Percentiles rank a stretch among this genome's conserved stretches.
phyloP scores from a whole-genome alignment of 1,284 basidiomycete genomes.

The Marasmius fiardii region DNA sequence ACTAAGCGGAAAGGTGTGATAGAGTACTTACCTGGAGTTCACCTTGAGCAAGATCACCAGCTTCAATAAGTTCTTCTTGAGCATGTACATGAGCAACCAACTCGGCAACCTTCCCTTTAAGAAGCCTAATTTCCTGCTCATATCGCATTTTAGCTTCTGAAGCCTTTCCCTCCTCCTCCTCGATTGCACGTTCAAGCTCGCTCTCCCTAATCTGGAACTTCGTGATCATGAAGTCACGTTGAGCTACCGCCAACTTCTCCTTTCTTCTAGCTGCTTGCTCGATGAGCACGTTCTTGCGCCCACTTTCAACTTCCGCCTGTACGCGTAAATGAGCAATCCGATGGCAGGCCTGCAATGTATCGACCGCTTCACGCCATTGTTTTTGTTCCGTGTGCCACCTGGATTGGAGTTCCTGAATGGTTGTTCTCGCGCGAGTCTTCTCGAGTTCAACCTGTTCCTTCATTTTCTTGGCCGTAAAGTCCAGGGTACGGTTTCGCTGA shows the following conservation, averaged over 20 bases:
- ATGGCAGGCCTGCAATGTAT: conserved; percentile 58
- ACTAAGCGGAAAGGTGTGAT: conserved; percentile 2
- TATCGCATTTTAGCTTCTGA: conserved; percentile 15
- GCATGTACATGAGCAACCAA: conserved; percentile 35
- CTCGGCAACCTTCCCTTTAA: conserved; percentile 18
- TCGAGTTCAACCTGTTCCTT: conserved; percentile 42
- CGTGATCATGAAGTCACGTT: conserved; percentile 61
- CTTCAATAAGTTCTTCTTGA: conserved; percentile 32
- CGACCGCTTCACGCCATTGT: conserved; percentile 59
- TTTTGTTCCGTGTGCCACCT: conserved; percentile 50
- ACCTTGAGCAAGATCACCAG: conserved; percentile 37
- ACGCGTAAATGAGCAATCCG: conserved; percentile 59
- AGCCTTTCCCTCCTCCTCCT: conserved; percentile 38
- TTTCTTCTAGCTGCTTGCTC: conserved; percentile 48
- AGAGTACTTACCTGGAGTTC: conserved; percentile 37
- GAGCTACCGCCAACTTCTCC: conserved; percentile 53
- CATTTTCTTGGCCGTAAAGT: conserved; percentile 54
- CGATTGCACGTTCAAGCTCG: conserved; percentile 51
- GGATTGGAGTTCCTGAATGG: conserved; percentile 39
- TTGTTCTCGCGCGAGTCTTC: conserved; percentile 38
- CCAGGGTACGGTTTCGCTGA: conserved; percentile 56
- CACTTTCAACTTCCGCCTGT: conserved; percentile 48
- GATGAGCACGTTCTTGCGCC: conserved; percentile 43
- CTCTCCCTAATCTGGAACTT: conserved; percentile 60
- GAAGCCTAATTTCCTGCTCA: conserved; percentile 28